phyloP scores from a whole-genome alignment of 176 grass and related monocot species.

The Phoenix roebelenii region DNA sequence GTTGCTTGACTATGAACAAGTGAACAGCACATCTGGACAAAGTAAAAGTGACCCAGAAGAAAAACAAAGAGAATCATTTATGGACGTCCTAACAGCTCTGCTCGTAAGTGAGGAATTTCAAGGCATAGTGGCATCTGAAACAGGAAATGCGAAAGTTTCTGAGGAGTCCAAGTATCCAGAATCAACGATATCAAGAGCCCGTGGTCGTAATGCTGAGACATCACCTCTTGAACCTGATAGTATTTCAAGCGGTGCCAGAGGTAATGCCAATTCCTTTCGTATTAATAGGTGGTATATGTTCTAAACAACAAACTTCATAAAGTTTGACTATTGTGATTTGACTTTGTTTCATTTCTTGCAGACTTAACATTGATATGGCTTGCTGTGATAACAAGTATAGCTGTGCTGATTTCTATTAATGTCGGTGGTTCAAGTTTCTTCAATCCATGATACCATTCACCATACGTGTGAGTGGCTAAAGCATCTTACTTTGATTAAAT shows the following conservation, averaged over 20 bases:
- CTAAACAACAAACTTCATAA: too few relatives aligned
- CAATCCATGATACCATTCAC: conserved; percentile 41
- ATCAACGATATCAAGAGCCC: neutral
- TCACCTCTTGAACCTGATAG: conserved; percentile 12
- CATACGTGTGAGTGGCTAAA: neutral
- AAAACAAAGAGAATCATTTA: conserved; percentile 79
- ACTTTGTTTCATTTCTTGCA: conserved; percentile 22
- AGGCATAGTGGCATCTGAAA: conserved; percentile 73
- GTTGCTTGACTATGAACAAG: conserved; percentile 38
- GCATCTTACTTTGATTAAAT: neutral
- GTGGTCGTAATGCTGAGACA: neutral
- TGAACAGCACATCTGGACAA: conserved; percentile 6
- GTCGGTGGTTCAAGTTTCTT: conserved; percentile 71
- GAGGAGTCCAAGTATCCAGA: conserved; percentile 22
- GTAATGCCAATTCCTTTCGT: conserved; percentile 16
- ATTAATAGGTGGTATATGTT: neutral
- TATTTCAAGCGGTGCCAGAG: conserved; percentile 30
- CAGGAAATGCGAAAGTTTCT: conserved; percentile 31
- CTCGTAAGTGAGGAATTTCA: conserved; percentile 99
- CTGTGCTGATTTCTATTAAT: conserved; percentile 56
- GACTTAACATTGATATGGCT: conserved; percentile 68
- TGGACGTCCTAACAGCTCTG: conserved; percentile 77
- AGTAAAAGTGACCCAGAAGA: conserved; percentile 12
- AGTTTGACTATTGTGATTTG: too few relatives aligned
- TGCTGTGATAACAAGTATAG: conserved; percentile 51